Evolutionary conservation across 2,329 filamentous ascomycete genomes (phyloP).

Genomic region (Calonectria leucothoes): DNA sequence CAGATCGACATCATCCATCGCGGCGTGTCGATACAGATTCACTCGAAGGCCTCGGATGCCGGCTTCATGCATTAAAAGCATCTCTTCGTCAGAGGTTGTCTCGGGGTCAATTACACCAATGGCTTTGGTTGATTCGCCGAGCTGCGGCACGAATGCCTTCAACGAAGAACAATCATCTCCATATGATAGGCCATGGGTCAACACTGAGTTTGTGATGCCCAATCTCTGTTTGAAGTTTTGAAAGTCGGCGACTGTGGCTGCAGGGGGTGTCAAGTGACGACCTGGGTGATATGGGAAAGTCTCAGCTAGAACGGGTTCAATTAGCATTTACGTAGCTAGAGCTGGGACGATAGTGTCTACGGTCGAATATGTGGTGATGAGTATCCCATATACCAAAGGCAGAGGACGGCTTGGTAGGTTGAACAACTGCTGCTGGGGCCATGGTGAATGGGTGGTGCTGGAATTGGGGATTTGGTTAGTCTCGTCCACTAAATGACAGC

Average conservation of each 20-base stretch:
- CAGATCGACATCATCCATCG: conserved; percentile 49
- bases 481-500: neutral
- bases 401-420: neutral
- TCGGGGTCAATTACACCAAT: conserved; percentile 29
- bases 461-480: neutral
- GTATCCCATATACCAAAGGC: conserved; percentile 47
- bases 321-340: neutral
- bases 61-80: conserved; percentile 22
- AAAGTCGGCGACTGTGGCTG: conserved; percentile 22
- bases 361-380: conserved; percentile 49
- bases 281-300: conserved; percentile 19
- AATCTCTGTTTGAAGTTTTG: conserved; percentile 26
- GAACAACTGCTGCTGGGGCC: conserved; percentile 10
- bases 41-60: conserved; percentile 50
- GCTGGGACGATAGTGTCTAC: conserved; percentile 26
- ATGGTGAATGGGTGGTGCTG: conserved; percentile 5
- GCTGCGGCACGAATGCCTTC: conserved; percentile 43
- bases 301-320: conserved; percentile 1
- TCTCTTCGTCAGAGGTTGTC: conserved; percentile 21
- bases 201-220: conserved; percentile 48
- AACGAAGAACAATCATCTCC: conserved; percentile 49
- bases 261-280: conserved; percentile 23
- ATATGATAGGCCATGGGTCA: conserved; percentile 51
- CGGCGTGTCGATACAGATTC: conserved; percentile 49
- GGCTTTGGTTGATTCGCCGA: conserved; percentile 35